A percentile compares a stretch with the other conserved stretches of the same genome.
These are phyloP conservation scores for Tinospora cordifolia DNA, from an alignment of 164 flowering plant genomes.

Conservation along the genomic window DNA sequence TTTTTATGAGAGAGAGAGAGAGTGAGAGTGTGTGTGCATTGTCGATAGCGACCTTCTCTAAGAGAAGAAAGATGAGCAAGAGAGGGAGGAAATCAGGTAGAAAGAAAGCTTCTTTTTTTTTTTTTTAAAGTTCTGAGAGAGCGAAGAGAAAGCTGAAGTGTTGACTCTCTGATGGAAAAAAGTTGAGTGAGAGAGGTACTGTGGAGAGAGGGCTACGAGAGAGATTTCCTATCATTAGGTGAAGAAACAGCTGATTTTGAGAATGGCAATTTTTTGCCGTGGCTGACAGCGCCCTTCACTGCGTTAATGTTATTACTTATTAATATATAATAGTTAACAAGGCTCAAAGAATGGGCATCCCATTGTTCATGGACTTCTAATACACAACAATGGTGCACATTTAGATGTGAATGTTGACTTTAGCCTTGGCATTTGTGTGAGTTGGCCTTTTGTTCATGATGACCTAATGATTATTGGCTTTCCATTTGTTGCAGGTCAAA, in stretches of 20 bases:
- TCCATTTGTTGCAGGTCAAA: constrained; percentile 33
- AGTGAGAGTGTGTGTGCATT: no score
- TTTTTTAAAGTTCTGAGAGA: no score
- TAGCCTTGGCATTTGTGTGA: background rate
- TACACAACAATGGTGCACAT: background rate
- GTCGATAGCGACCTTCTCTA: background rate
- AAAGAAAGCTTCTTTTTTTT: background rate
- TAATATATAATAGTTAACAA: no score
- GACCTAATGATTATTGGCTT: background rate
- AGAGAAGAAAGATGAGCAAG: background rate
- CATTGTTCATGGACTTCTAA: background rate
- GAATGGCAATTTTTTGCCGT: no score
- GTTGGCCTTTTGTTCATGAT: background rate
- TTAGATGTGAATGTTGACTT: background rate
- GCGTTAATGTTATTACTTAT: no score
- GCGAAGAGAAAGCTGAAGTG: no score
- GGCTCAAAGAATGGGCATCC: background rate
- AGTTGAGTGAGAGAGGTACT: no score
- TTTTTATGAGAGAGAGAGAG: background rate
- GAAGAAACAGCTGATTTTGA: no score
- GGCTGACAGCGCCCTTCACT: no score
- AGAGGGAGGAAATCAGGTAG: background rate
- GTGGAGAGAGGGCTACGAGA: no score
- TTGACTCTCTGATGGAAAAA: no score
- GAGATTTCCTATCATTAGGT: no score